Evolutionary conservation across 306 rosid species (phyloP).

Genomic region (Dalbergia cultrata): DNA sequence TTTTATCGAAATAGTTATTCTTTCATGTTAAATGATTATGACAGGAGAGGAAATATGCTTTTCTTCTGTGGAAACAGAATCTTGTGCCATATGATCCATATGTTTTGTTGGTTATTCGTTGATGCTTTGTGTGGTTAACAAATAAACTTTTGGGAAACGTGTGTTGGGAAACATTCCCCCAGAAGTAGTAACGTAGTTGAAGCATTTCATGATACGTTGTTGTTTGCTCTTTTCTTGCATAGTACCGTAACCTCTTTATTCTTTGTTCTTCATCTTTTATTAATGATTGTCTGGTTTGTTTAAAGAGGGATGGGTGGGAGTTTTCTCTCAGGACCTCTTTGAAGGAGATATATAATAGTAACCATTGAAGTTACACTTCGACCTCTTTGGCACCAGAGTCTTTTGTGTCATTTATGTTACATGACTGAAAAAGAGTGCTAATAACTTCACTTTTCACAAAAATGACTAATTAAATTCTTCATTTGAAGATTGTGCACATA

Average conservation of each 20-base stretch:
- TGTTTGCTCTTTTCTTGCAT: constrained; percentile 9
- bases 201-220: constrained; percentile 2
- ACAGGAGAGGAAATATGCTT: constrained; percentile 21
- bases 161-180: background rate
- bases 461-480: background rate
- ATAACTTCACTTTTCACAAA: background rate
- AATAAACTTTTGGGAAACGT: no score
- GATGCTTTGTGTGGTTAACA: background rate
- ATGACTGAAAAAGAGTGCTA: background rate
- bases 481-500: constrained; percentile 79
- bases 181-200: background rate
- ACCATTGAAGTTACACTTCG: constrained; percentile 9
- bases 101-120: background rate
- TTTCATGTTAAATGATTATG: constrained; percentile 3
- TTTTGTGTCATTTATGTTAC: constrained; percentile 3
- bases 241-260: background rate
- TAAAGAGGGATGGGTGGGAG: background rate
- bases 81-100: background rate
- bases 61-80: constrained; percentile 10
- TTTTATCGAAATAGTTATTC: background rate
- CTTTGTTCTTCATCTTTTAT: constrained; percentile 22
- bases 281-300: background rate
- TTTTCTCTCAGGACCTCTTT: background rate
- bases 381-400: background rate
- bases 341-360: constrained; percentile 1